Percentiles rank a stretch among this genome's conserved stretches.
phyloP scores from a whole-genome alignment of 805 yeast genomes.

The Teunomyces lycoperdinae region DNA sequence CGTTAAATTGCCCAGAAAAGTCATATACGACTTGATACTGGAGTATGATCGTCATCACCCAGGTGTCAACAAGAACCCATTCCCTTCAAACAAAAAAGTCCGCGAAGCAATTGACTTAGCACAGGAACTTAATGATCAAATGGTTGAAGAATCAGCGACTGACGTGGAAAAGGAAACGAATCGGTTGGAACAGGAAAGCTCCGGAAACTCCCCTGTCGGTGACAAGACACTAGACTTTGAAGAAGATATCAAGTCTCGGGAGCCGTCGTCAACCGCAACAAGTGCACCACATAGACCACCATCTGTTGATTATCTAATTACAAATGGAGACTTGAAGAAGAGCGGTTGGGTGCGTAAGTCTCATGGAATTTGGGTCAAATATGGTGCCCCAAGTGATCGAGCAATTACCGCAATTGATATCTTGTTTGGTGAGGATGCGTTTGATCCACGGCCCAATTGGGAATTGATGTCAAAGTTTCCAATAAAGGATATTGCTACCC shows the following conservation, averaged over 20 bases:
- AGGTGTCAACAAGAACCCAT: conserved; percentile 17
- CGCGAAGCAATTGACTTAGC: background rate
- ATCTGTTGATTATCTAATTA: conserved; percentile 26
- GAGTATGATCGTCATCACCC: conserved; percentile 23
- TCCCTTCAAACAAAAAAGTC: background rate
- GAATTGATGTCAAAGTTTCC: conserved; percentile 33
- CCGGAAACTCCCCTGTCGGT: background rate
- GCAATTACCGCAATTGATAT: conserved; percentile 62
- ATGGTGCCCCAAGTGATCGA: conserved; percentile 38
- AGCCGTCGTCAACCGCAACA: background rate
- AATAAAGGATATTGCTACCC: conserved; percentile 17
- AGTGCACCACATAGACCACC: too few relatives aligned
- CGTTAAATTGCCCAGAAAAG: conserved; percentile 7
- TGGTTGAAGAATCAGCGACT: conserved; percentile 5
- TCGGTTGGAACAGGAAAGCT: conserved; percentile 1
- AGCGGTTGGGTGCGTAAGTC: conserved; percentile 47
- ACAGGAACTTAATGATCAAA: background rate
- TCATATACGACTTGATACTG: background rate
- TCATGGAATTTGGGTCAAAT: conserved; percentile 60
- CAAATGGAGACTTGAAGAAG: conserved; percentile 31
- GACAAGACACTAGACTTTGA: conserved; percentile 2
- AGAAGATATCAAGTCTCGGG: background rate
- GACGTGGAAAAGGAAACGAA: conserved; percentile 5
- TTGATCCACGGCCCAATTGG: conserved; percentile 81
- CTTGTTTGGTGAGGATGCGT: conserved; percentile 68